Conservation (phyloP, 768 basidiomycete genomes). For the Leucogyrophana mollusca region DNA sequence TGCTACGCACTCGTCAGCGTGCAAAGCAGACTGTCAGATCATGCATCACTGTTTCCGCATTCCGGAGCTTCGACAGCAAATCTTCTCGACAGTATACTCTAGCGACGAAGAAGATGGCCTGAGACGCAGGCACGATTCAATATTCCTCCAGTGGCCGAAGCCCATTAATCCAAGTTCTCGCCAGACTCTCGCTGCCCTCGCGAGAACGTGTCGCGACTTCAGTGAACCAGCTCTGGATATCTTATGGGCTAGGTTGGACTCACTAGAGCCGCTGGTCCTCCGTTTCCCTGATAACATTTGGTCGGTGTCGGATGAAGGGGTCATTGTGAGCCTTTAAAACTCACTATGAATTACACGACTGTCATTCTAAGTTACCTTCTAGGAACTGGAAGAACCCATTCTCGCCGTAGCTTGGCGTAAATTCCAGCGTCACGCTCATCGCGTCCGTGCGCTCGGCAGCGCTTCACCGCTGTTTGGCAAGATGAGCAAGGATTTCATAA, state of each 20-base stretch:
- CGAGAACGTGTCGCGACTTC: not conserved
- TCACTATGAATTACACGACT: not conserved
- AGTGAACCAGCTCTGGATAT: not conserved
- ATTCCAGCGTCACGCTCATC: not conserved
- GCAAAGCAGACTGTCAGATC: too few relatives aligned
- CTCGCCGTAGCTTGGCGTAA: not conserved
- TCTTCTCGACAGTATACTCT: not conserved
- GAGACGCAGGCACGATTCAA: too few relatives aligned
- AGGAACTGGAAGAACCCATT: not conserved
- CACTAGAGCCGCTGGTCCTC: not conserved
- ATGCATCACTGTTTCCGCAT: not conserved
- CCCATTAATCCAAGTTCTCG: not conserved
- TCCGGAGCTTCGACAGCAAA: not conserved
- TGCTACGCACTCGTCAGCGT: too few relatives aligned
- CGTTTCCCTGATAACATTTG: not conserved
- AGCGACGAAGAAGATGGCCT: too few relatives aligned
- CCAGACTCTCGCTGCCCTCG: not conserved
- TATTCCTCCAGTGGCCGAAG: too few relatives aligned
- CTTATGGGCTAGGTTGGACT: not conserved
- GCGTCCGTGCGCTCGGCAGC: not conserved
- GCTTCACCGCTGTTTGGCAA: not conserved
- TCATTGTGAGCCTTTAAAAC: not conserved
- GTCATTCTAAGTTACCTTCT: not conserved
- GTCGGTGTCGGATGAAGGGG: not conserved
- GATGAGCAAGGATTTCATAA: not conserved